These are phyloP conservation scores for Ceratobasidium sp. DNA, from an alignment of 1,284 basidiomycete species.

Conservation along the genomic window DNA sequence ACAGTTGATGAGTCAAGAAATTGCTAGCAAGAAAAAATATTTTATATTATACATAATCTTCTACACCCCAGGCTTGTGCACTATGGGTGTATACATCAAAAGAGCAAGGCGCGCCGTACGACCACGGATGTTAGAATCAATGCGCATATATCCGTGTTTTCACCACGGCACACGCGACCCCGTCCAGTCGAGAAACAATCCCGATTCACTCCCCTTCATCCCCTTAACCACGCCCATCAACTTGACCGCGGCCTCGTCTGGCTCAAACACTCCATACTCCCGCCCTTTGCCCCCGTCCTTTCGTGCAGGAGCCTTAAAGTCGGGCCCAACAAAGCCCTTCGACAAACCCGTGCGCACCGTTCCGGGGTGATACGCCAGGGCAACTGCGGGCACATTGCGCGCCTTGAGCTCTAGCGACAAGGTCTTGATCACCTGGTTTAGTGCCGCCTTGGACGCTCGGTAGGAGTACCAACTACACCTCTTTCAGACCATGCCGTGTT, in stretches of 20 bases:
- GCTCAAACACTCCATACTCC: slow-evolving; percentile 47
- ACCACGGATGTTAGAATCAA: too few species aligned
- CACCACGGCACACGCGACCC: slow-evolving; percentile 48
- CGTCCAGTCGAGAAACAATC: slow-evolving; percentile 47
- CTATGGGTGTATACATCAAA: too few species aligned
- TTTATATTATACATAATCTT: too few species aligned
- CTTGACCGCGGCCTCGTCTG: slow-evolving; percentile 46
- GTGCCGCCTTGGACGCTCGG: slow-evolving; percentile 49
- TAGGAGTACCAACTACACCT: slow-evolving; percentile 48
- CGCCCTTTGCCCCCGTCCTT: slow-evolving; percentile 20
- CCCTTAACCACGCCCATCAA: slow-evolving; percentile 44
- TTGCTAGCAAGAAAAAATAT: too few species aligned
- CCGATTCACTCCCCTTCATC: slow-evolving; percentile 40
- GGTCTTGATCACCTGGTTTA: slow-evolving; percentile 48
- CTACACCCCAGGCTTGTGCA: too few species aligned
- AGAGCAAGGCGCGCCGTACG: too few species aligned
- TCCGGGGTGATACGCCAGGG: slow-evolving; percentile 50
- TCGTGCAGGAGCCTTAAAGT: slow-evolving; percentile 21
- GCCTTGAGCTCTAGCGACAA: slow-evolving; percentile 45
- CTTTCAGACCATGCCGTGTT: neutral
- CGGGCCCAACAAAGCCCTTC: slow-evolving; percentile 42
- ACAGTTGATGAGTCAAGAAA: too few species aligned
- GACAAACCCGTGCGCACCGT: slow-evolving; percentile 47
- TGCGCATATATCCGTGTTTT: neutral
- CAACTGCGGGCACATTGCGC: slow-evolving; percentile 45